Evolutionary conservation across 2,329 filamentous ascomycete species (phyloP).

Genomic region (Dryadomyces sulphureus): DNA sequence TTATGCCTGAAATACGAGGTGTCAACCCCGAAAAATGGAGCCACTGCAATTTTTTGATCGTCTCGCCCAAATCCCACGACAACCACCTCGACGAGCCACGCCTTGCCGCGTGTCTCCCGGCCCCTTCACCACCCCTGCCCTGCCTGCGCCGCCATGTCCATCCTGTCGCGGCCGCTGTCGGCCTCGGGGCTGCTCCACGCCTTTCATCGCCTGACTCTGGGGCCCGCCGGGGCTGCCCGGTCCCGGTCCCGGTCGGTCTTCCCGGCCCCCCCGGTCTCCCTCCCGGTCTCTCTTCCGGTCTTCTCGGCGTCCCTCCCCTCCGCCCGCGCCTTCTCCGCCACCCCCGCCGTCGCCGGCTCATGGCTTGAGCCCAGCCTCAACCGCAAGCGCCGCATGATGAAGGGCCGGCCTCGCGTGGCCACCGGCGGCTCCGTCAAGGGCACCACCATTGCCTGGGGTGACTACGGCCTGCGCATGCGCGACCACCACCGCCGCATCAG

Average conservation of each 20-base stretch:
- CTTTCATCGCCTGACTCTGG: slow-evolving; percentile 31
- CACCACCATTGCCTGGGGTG: slow-evolving; percentile 91
- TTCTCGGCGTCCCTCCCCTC: slow-evolving; percentile 10
- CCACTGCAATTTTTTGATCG: too few relatives aligned
- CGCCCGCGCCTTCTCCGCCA: slow-evolving; percentile 60
- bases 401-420: slow-evolving; percentile 73
- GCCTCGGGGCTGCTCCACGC: slow-evolving; percentile 26
- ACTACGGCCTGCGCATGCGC: slow-evolving; percentile 85
- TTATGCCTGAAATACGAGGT: too few relatives aligned
- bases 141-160: slow-evolving; percentile 9
- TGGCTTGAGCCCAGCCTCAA: slow-evolving; percentile 72
- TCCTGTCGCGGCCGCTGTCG: too few relatives aligned
- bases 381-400: slow-evolving; percentile 77
- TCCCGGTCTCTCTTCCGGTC: slow-evolving; percentile 14
- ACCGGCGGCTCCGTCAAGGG: slow-evolving; percentile 86
- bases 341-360: slow-evolving; percentile 40
- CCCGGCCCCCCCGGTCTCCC: slow-evolving; percentile 9
- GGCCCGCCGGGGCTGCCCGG: slow-evolving; percentile 23
- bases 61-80: too few relatives aligned
- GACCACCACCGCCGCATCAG: slow-evolving; percentile 89
- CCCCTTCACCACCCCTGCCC: too few relatives aligned
- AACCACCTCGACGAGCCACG: too few relatives aligned
- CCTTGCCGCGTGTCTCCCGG: neutral
- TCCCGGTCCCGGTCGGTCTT: slow-evolving; percentile 2
- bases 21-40: too few relatives aligned